phyloP scores from a whole-genome alignment of 2,329 filamentous ascomycete genomes.

The Fusarium devonianum region DNA sequence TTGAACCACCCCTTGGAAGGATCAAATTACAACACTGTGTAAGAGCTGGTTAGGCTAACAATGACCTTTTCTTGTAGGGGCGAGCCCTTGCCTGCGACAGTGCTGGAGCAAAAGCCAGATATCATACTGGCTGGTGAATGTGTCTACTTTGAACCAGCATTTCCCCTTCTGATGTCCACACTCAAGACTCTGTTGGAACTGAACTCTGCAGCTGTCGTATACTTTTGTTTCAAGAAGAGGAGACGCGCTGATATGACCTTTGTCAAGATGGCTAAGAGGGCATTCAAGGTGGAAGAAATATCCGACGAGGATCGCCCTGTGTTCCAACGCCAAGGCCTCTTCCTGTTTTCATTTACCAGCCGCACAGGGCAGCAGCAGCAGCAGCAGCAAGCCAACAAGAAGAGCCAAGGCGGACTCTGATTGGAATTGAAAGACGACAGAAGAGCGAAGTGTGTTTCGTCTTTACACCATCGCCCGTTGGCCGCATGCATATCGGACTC shows the following conservation, averaged over 20 bases:
- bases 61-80: conserved; percentile 56
- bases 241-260: conserved; percentile 81
- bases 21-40: not conserved
- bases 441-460: conserved; percentile 29
- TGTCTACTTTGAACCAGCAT: conserved; percentile 96
- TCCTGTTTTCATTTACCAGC: conserved; percentile 65
- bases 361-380: conserved; percentile 41
- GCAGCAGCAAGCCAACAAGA: conserved; percentile 23
- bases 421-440: conserved; percentile 28
- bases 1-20: not conserved
- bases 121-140: conserved; percentile 95
- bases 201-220: conserved; percentile 69
- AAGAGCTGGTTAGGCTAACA: conserved; percentile 29
- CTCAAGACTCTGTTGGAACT: conserved; percentile 76
- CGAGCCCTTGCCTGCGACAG: conserved; percentile 61
- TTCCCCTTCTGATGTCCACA: conserved; percentile 84
- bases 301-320: conserved; percentile 65
- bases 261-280: conserved; percentile 73
- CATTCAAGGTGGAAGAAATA: conserved; percentile 69
- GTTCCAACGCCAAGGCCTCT: conserved; percentile 65
- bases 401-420: conserved; percentile 24
- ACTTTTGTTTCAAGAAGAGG: conserved; percentile 95
- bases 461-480: conserved; percentile 25
- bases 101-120: conserved; percentile 69
- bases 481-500: conserved; percentile 18